Percentiles rank a stretch among this genome's conserved stretches.
Conservation (phyloP, 1,139 yeast genomes). For the Yamadazyma taylorii region DNA sequence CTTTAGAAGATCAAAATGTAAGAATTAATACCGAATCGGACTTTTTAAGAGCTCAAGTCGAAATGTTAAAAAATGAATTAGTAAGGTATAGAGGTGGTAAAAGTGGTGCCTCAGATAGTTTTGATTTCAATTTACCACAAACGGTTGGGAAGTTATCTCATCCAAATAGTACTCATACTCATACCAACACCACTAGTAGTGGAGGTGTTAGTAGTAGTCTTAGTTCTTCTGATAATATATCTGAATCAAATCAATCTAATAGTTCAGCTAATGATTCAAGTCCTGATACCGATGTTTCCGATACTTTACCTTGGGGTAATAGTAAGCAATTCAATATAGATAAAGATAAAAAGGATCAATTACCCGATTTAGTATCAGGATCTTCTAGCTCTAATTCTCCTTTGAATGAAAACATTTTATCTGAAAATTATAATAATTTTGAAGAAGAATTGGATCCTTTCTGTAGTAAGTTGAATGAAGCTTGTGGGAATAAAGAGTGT, state of each 20-base stretch:
- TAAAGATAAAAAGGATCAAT: conserved; percentile 13
- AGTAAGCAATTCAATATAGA: conserved; percentile 11
- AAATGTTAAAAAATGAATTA: conserved; percentile 70
- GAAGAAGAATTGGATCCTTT: conserved; percentile 58
- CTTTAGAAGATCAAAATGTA: conserved; percentile 68
- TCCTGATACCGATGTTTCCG: conserved; percentile 23
- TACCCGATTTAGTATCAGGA: conserved; percentile 35
- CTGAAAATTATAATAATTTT: conserved; percentile 26
- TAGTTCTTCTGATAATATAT: conserved; percentile 13
- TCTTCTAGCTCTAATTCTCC: conserved; percentile 42
- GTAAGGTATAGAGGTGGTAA: conserved; percentile 61
- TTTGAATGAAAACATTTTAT: conserved; percentile 37
- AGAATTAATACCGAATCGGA: conserved; percentile 68
- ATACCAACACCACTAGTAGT: conserved; percentile 6
- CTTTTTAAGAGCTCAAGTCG: conserved; percentile 73
- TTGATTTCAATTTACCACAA: conserved; percentile 37
- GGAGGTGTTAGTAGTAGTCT: no score
- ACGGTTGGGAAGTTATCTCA: conserved; percentile 33
- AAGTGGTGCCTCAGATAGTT: conserved; percentile 7
- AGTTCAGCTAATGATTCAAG: conserved; percentile 20
- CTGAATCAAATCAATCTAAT: conserved; percentile 14
- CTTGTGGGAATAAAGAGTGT: conserved; percentile 75
- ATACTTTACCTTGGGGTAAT: conserved; percentile 36
- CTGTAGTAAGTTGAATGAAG: conserved; percentile 72
- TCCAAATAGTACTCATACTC: conserved; percentile 19